A percentile compares a stretch with the other conserved stretches of the same genome.
Conservation (phyloP, 2,329 filamentous ascomycete genomes). For the Colletotrichum theobromicola region DNA sequence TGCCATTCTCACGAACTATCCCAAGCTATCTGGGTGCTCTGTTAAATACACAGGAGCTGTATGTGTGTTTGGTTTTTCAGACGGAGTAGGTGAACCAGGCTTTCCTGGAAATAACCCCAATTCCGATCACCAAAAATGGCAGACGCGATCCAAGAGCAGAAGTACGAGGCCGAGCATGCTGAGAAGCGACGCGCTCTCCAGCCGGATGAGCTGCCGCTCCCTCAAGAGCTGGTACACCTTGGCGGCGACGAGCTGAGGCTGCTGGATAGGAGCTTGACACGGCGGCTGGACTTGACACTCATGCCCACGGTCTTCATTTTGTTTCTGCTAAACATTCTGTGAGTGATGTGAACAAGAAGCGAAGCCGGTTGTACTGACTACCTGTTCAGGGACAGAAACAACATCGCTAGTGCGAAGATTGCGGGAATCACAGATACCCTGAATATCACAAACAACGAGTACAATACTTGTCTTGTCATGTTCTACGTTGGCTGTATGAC, state of each 20-base stretch:
- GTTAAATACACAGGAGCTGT: neutral
- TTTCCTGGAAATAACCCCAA: neutral
- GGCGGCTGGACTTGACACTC: neutral
- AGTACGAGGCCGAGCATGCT: neutral
- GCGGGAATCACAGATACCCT: constrained; percentile 60
- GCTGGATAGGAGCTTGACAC: neutral
- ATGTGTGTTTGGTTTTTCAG: neutral
- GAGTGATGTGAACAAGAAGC: neutral
- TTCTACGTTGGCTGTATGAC: constrained; percentile 1
- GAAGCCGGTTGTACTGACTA: neutral
- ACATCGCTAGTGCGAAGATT: constrained; percentile 55
- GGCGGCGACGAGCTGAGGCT: neutral
- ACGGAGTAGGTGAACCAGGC: neutral
- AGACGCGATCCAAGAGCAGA: neutral
- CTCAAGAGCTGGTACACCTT: neutral
- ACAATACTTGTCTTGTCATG: constrained; percentile 44
- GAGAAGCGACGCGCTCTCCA: neutral
- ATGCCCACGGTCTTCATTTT: constrained; percentile 8
- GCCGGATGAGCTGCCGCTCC: neutral
- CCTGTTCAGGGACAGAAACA: constrained; percentile 28
- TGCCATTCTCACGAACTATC: neutral
- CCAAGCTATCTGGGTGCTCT: neutral
- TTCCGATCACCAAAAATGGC: neutral
- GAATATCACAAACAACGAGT: constrained; percentile 56
- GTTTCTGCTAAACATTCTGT: constrained; percentile 4